Base-by-base conservation (phyloP, 208 protist species). In the Porcisia hertigi region DNA sequence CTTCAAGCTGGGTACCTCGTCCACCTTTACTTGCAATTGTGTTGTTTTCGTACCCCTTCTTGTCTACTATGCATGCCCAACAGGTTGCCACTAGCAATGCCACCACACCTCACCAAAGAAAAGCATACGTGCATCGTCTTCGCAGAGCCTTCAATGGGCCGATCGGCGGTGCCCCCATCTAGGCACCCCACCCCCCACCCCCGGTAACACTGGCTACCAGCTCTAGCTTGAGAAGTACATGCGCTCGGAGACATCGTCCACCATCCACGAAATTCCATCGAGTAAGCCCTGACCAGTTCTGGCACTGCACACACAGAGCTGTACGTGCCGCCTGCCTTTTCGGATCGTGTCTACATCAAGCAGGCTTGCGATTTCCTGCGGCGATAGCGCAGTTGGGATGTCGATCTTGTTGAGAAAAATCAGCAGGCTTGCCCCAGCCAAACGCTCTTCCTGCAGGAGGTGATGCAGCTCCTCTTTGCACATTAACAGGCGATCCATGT, bases 371-470 rank as follows among this genome's bases (percentile, higher is more conserved):
- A 97, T 94, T 25, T 96, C 86, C 43, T 67, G 79, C 43, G 92
- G 84, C 36, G 83, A 60, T 30, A 96, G 81, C 9, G 94, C 81
- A 2, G 85, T 91, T 52, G 90, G 81, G 34, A 99, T 92, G 85
- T 99, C 99, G 71, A 99, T 96, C 87, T 99, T 99, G 87, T 99
- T 99, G 45, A 99, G 96, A 76, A 99, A 99, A n/a, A 99, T 91
- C 1, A 99, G 88, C 69, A 99, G 84, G 54, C 98, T 98, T 12
- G 99, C 98, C 6, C 99, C 99, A 16, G 98, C 98, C 0, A 99
- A 88, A 30, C 98, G 94, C 89, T 99, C 97, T 79, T 99, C 98
- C 58, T 96, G 83, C 49, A 99, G 89, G 18, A 99, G 83, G 16
- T 80, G 71, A 47, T 95, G 88, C 41, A 99, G 89, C 93, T 99